Evolutionary conservation across 2,329 filamentous ascomycete species (phyloP), one percentile per base, ranked within the genome.

Genomic region (Metarhizium brunneum): DNA sequence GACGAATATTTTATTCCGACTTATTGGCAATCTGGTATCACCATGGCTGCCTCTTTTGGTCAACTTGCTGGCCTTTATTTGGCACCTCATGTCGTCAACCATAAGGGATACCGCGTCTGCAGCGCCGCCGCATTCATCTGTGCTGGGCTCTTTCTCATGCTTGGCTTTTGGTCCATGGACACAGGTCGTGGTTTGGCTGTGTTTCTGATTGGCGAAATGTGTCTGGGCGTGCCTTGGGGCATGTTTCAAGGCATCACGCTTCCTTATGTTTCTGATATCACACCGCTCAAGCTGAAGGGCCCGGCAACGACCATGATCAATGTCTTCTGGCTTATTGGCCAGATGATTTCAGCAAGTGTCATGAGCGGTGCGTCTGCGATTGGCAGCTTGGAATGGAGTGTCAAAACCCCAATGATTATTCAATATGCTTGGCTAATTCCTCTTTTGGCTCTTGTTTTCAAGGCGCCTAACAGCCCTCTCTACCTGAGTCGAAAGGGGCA

Each of bases 61-160:
- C 58, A 58, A 50, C 47, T 62, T 30, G n/a, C 54, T 42, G 59
- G 60, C 10, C 58, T 62, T 6, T 57, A 55, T 38, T 14, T 56
- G 4, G 60, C 60, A 13, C 57, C 60, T 30, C 50, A 36, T 11
- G 35, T 57, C 32, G n/a, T 57, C 11, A 57, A 57, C 47, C 47
- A 49, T 35, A 29, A 52, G 25, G 60, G 60, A 11, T 61, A 61
- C 42, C 57, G 42, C 16, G 6, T 1, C 49, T 73, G 6, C 71
- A 74, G 40, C 50, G 25, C 25, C 11, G 30, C n/a, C 3, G 43
- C 13, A 60, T 75, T 72, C 70, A 57, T 67, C 0, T 73, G 69
- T 64, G 65, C 70, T 1, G 57, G 68, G 1, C 67, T 69, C 1
- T 60, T 73, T 1, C 53, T 73, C n/a, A 36, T 71, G 2, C 62